Evolutionary conservation across 495 filamentous ascomycete species (phyloP).

Genomic region (Penicillium herquei): DNA sequence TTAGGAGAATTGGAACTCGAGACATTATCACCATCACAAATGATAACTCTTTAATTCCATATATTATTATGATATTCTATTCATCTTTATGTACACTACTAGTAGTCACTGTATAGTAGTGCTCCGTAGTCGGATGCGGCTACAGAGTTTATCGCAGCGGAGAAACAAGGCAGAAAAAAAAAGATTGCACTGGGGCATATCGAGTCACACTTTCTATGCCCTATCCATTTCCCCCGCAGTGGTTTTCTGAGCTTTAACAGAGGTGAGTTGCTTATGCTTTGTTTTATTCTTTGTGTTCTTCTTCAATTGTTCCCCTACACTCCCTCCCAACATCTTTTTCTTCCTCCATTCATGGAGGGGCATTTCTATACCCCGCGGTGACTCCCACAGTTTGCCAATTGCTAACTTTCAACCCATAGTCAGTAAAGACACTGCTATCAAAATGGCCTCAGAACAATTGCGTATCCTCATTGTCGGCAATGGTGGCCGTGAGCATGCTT

Average conservation of each 20-base stretch:
- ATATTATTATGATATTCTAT: not conserved
- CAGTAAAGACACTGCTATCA: slow-evolving; percentile 34
- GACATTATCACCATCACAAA: too few relatives aligned
- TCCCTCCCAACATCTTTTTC: not conserved
- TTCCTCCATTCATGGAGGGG: slow-evolving; percentile 20
- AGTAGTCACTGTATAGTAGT: not conserved
- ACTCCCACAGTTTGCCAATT: slow-evolving; percentile 21
- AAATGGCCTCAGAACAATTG: slow-evolving; percentile 47
- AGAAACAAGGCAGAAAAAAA: slow-evolving; percentile 31
- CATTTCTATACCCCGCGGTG: slow-evolving; percentile 27
- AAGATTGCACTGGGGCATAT: slow-evolving; percentile 9
- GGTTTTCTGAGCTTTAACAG: slow-evolving; percentile 27
- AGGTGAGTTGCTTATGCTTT: slow-evolving; percentile 25
- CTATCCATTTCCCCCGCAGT: slow-evolving; percentile 23
- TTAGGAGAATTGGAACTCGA: too few relatives aligned
- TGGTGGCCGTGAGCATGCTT: slow-evolving; percentile 90
- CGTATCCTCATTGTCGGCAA: slow-evolving; percentile 84
- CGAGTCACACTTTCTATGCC: slow-evolving; percentile 11
- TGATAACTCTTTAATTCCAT: not conserved
- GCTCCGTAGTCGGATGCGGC: not conserved
- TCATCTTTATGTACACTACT: not conserved
- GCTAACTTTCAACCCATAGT: slow-evolving; percentile 11
- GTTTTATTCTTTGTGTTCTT: slow-evolving; percentile 4
- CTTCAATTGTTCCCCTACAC: not conserved
- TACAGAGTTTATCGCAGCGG: slow-evolving; percentile 16